Conservation (phyloP, 2,329 filamentous ascomycete species). For the Exophiala sp. region DNA sequence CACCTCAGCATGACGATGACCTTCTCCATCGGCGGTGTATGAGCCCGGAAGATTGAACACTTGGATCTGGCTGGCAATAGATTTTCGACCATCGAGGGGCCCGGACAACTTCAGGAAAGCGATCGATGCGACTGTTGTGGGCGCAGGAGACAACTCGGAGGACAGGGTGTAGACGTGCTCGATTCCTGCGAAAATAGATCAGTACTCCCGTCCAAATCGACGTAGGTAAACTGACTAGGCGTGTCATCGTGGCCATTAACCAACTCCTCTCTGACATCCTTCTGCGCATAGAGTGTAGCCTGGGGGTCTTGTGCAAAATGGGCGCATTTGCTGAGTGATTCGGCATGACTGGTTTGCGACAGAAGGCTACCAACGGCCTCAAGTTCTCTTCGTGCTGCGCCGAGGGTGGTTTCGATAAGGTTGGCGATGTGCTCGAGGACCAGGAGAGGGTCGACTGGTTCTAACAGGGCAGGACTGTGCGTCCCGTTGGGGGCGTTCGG, state of each 20-base stretch:
- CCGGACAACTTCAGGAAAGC: conserved; percentile 84
- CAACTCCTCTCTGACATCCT: conserved; percentile 49
- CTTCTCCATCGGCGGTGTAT: conserved; percentile 33
- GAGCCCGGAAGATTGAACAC: conserved; percentile 87
- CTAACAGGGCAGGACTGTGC: conserved; percentile 11
- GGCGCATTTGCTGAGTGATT: conserved; percentile 80
- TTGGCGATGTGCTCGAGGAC: conserved; percentile 67
- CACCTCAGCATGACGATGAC: conserved; percentile 59
- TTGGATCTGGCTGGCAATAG: conserved; percentile 82
- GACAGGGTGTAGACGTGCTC: conserved; percentile 72
- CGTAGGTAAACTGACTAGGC: conserved; percentile 19
- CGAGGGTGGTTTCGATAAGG: conserved; percentile 67
- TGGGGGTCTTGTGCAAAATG: conserved; percentile 86
- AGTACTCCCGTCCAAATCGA: conserved; percentile 28
- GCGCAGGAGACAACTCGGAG: conserved; percentile 70
- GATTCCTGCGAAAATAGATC: conserved; percentile 20
- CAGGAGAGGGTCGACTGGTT: conserved; percentile 56
- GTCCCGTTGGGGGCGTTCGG: conserved; percentile 25
- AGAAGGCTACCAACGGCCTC: conserved; percentile 76
- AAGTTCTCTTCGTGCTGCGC: conserved; percentile 70
- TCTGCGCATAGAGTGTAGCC: conserved; percentile 79
- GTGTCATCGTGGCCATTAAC: conserved; percentile 32
- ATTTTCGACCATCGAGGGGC: conserved; percentile 75
- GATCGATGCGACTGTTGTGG: conserved; percentile 77
- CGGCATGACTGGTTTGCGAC: conserved; percentile 62